Percentiles rank a stretch among this genome's conserved stretches.
Evolutionary conservation across 2,329 filamentous ascomycete genomes (phyloP).

Genomic region (Diaporthe nobilis): DNA sequence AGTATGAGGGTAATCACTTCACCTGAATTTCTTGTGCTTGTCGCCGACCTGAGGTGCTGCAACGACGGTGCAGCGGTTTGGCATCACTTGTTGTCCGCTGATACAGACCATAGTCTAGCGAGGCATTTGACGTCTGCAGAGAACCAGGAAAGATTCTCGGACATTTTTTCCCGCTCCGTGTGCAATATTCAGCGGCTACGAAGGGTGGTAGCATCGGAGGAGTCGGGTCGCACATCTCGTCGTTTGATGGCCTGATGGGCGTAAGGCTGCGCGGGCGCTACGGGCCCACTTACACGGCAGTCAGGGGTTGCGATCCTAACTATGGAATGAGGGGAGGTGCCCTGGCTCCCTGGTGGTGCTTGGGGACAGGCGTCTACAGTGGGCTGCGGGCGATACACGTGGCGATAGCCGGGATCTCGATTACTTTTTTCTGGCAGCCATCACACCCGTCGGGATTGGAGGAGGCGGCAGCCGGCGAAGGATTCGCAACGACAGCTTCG

Average conservation of each 20-base stretch:
- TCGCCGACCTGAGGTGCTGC: neutral
- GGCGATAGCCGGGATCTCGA: slow-evolving; percentile 32
- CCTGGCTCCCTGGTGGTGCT: neutral
- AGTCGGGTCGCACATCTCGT: slow-evolving; percentile 21
- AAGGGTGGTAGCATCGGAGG: slow-evolving; percentile 29
- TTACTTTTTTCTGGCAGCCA: slow-evolving; percentile 9
- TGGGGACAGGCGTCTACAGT: neutral
- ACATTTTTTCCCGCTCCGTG: slow-evolving; percentile 4
- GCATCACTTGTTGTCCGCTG: neutral
- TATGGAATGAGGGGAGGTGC: slow-evolving; percentile 18
- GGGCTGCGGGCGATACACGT: slow-evolving; percentile 31
- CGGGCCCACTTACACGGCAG: slow-evolving; percentile 32
- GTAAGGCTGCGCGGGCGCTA: slow-evolving; percentile 35
- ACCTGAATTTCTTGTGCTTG: too few relatives aligned
- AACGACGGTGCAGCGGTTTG: neutral
- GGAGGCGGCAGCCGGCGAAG: slow-evolving; percentile 13
- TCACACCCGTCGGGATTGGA: slow-evolving; percentile 21
- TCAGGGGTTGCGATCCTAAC: slow-evolving; percentile 26
- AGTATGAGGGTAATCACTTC: neutral
- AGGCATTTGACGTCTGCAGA: neutral
- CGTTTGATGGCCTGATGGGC: slow-evolving; percentile 29
- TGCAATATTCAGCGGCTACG: neutral
- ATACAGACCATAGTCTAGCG: neutral
- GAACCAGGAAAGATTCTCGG: neutral
- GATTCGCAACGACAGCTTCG: slow-evolving; percentile 11